Conservation (phyloP, 1,139 yeast species). For the Magnusiomyces suaveolens region DNA sequence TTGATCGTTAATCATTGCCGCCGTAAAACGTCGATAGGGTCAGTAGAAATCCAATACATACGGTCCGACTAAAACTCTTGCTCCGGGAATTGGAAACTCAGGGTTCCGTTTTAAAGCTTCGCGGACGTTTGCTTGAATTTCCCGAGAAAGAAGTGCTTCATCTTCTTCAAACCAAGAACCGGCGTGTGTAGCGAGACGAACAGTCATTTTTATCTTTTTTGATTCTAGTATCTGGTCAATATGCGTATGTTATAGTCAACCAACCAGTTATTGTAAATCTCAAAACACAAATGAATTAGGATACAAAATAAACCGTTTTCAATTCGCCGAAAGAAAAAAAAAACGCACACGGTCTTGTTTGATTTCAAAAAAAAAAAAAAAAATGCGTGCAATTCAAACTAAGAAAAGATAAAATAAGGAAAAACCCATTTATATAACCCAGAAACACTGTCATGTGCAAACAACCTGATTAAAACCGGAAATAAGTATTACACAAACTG, state of each 20-base stretch:
- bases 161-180: slow-evolving; percentile 76
- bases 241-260: background rate
- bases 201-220: slow-evolving; percentile 24
- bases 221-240: too few species aligned
- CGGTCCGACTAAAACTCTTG: slow-evolving; percentile 54
- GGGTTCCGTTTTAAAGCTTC: slow-evolving; percentile 18
- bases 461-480: background rate
- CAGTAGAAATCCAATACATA: slow-evolving; percentile 20
- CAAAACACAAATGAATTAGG: too few species aligned
- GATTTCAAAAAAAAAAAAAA: background rate
- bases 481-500: too few species aligned
- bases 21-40: too few species aligned
- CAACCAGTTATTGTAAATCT: background rate
- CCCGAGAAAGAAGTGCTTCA: slow-evolving; percentile 37
- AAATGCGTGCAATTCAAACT: background rate
- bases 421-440: background rate
- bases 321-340: too few species aligned
- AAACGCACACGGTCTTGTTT: too few species aligned
- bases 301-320: too few species aligned
- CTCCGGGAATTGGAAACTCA: slow-evolving; percentile 39
- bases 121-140: slow-evolving; percentile 41
- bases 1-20: too few species aligned
- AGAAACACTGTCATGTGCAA: background rate
- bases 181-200: slow-evolving; percentile 69
- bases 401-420: too few species aligned